phyloP scores from a whole-genome alignment of 2,329 filamentous ascomycete genomes.

The Huntiella bhutanensis region DNA sequence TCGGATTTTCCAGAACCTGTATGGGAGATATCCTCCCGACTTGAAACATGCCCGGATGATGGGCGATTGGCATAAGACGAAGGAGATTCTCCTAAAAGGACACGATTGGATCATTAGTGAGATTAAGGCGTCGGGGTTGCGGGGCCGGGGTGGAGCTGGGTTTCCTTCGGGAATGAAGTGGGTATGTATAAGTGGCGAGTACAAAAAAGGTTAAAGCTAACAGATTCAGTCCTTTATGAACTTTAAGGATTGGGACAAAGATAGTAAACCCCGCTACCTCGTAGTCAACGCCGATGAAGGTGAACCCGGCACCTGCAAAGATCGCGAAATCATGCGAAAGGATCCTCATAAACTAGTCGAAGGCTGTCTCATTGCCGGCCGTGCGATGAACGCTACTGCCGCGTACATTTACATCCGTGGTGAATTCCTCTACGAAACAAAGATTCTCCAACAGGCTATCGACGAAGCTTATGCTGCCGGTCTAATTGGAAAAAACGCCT shows the following conservation, averaged over 20 bases:
- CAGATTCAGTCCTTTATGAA: conserved; percentile 84
- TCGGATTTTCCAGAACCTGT: conserved; percentile 97
- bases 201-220: background rate
- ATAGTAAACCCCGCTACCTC: conserved; percentile 83
- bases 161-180: conserved; percentile 99
- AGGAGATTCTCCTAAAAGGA: conserved; percentile 88
- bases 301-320: conserved; percentile 97
- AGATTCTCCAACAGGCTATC: conserved; percentile 82
- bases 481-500: conserved; percentile 95
- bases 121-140: conserved; percentile 87
- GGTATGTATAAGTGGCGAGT: conserved; percentile 37
- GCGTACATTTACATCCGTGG: conserved; percentile 99
- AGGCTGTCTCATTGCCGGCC: conserved; percentile 85
- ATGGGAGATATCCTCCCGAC: conserved; percentile 79
- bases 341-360: conserved; percentile 98
- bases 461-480: conserved; percentile 94
- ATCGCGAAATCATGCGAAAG: conserved; percentile 99
- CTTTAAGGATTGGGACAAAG: conserved; percentile 98
- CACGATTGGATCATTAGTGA: conserved; percentile 98
- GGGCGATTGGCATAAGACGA: conserved; percentile 98
- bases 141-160: conserved; percentile 90
- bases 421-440: conserved; percentile 92
- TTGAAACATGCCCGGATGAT: conserved; percentile 92
- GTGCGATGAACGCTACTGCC: conserved; percentile 96
- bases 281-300: conserved; percentile 98